Base-by-base conservation (phyloP, 306 rosid species). In the apple (Malus domestica) region DNA sequence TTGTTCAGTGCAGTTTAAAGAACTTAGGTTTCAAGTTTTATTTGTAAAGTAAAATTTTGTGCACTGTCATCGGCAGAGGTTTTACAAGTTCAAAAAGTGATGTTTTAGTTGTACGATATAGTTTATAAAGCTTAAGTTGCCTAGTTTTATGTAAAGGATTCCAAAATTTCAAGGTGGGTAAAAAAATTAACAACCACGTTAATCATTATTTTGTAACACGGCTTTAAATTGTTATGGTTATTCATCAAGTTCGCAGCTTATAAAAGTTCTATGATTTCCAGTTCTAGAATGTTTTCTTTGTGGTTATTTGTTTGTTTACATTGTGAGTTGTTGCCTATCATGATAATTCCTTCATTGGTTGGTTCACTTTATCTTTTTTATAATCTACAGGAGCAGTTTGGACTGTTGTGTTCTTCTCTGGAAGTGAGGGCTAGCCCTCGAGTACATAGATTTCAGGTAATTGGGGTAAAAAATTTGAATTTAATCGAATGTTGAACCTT, bases 381-480 rank as follows among this genome's bases (percentile, higher is more conserved):
- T 68, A 72, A 77, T 61, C 86, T 62, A 59, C 84, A 92, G 98
- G 96, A 82, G 61, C 87, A 79, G 67, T 92, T 85, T 80, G 93
- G 93, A 54, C 71, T 92, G 71, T 68, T 79, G 30, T 85, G 68
- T 76, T 87, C 86, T 77, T 82, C 72, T 74, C 80, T 76, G 35
- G 87, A 84, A 81, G 80, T 71, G 73, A 84, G 82, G 77, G 76
- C 81, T 75, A 83, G 85, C 80, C 79, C 97, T 86, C 88, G 35
- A 74, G 85, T 65, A 70, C 88, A 87, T 80, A 87, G 97, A 85
- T 89, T 85, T 85, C 93, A 92, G 96, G 98, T 95, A 87, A 71
- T 68, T 84, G 22, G 54, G 23, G 67, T 35, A 61, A 25, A 72
- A 59, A 6, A 22, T 23, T 38, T 58, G 67, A 38, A 33, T 29